Conservation (phyloP, 805 yeast genomes). For the Starmerella riodocensis region DNA sequence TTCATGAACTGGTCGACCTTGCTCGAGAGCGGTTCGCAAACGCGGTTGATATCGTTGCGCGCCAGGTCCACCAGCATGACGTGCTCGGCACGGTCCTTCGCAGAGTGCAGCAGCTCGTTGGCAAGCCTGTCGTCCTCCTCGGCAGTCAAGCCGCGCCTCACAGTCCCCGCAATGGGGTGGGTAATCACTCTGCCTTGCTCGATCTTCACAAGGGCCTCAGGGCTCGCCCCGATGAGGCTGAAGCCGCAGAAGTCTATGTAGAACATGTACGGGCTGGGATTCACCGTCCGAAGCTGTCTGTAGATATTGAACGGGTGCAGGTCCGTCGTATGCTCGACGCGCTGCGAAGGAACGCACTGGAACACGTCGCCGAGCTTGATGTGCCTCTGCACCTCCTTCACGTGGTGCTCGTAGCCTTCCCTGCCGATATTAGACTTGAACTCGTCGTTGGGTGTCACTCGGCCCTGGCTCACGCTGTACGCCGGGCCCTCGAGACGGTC, state of each 20-base stretch:
- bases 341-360: constrained; percentile 96
- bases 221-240: constrained; percentile 95
- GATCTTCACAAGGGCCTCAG: constrained; percentile 78
- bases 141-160: constrained; percentile 73
- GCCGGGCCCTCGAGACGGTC: constrained; percentile 28
- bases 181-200: constrained; percentile 73
- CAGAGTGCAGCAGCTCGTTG: constrained; percentile 51
- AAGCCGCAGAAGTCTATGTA: constrained; percentile 73
- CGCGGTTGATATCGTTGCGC: constrained; percentile 86
- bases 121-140: constrained; percentile 88
- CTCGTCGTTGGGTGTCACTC: constrained; percentile 50
- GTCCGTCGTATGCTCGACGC: constrained; percentile 89
- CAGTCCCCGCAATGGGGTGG: constrained; percentile 97
- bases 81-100: constrained; percentile 94
- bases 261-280: constrained; percentile 94
- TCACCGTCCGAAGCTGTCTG: constrained; percentile 85
- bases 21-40: constrained; percentile 78
- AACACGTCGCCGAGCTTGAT: constrained; percentile 85
- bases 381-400: constrained; percentile 57
- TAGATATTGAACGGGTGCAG: constrained; percentile 94
- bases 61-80: constrained; percentile 98
- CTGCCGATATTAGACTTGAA: constrained; percentile 86
- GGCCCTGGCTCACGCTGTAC: constrained; percentile 55
- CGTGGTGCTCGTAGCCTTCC: constrained; percentile 83
- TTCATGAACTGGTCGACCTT: constrained; percentile 78